Conservation (phyloP, 1,284 basidiomycete species). For the Pyrrhoderma lamaoense region DNA sequence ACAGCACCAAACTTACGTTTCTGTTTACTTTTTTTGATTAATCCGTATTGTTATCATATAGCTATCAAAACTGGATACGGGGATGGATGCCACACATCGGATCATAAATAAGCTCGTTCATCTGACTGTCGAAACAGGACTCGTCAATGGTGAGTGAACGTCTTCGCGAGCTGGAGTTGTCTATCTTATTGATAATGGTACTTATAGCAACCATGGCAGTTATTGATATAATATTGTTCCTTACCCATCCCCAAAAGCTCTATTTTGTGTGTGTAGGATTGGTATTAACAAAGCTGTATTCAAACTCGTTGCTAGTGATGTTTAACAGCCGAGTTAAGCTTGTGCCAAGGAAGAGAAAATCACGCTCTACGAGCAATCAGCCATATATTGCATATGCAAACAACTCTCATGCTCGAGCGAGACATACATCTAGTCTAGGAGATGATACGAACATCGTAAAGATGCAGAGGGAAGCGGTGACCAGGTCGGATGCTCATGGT, state of each 20-base stretch:
- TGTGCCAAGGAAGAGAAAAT: no score
- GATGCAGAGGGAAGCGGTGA: no score
- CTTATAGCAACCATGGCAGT: not conserved
- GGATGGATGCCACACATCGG: conserved; percentile 3
- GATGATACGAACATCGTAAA: no score
- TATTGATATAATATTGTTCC: not conserved
- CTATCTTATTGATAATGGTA: no score
- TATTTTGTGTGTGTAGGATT: not conserved
- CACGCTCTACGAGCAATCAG: no score
- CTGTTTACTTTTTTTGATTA: not conserved
- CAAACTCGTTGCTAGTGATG: not conserved
- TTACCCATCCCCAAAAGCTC: not conserved
- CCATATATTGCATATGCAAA: no score
- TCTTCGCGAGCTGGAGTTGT: no score
- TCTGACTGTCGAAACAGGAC: conserved; percentile 1
- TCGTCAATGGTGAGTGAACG: not conserved
- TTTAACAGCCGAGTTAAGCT: conserved; percentile 2
- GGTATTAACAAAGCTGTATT: conserved; percentile 1
- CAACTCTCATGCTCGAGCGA: no score
- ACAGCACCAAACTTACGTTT: not conserved
- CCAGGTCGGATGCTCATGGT: no score
- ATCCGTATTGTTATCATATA: no score
- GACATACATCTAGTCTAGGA: no score
- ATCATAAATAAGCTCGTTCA: not conserved
- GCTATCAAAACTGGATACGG: not conserved